These are phyloP conservation scores for Trypanosoma boissoni DNA, from an alignment of 208 protist species.

Conservation along the genomic window DNA sequence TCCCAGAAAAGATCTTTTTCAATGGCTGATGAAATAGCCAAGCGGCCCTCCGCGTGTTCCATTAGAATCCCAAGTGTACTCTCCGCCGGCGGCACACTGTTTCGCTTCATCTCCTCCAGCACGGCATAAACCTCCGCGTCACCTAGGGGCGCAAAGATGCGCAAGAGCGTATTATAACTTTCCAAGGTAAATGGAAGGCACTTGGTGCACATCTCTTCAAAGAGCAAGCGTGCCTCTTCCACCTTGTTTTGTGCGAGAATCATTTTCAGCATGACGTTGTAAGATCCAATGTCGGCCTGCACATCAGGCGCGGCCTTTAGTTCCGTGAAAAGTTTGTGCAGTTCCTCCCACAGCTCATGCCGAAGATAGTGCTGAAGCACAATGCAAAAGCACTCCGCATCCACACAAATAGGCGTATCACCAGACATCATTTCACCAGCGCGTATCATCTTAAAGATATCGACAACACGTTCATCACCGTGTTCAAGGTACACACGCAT, in stretches of 20 bases:
- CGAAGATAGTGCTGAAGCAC: constrained; percentile 63
- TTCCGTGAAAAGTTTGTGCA: constrained; percentile 55
- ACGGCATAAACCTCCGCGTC: constrained; percentile 67
- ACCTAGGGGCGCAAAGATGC: constrained; percentile 40
- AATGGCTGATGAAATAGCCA: constrained; percentile 37
- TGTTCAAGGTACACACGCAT: constrained; percentile 43
- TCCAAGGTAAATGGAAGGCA: constrained; percentile 42
- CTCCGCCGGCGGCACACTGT: constrained; percentile 43
- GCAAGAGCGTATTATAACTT: constrained; percentile 85
- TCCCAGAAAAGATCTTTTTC: constrained; percentile 45
- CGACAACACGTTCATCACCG: constrained; percentile 41
- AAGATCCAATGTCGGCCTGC: constrained; percentile 53
- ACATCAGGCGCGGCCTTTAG: constrained; percentile 52
- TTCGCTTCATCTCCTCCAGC: constrained; percentile 75
- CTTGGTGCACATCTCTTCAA: constrained; percentile 78
- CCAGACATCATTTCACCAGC: constrained; percentile 9
- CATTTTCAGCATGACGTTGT: constrained; percentile 69
- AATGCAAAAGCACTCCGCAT: constrained; percentile 55
- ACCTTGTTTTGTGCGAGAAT: constrained; percentile 29
- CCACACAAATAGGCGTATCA: constrained; percentile 21
- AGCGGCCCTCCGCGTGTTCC: constrained; percentile 40
- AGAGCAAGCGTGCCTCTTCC: constrained; percentile 38
- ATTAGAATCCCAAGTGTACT: constrained; percentile 80
- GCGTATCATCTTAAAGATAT: constrained; percentile 49
- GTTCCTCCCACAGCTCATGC: constrained; percentile 30